Evolutionary conservation across 805 yeast genomes (phyloP), one percentile per base, ranked within the genome.

Genomic region (Scheffersomyces lignosus): DNA sequence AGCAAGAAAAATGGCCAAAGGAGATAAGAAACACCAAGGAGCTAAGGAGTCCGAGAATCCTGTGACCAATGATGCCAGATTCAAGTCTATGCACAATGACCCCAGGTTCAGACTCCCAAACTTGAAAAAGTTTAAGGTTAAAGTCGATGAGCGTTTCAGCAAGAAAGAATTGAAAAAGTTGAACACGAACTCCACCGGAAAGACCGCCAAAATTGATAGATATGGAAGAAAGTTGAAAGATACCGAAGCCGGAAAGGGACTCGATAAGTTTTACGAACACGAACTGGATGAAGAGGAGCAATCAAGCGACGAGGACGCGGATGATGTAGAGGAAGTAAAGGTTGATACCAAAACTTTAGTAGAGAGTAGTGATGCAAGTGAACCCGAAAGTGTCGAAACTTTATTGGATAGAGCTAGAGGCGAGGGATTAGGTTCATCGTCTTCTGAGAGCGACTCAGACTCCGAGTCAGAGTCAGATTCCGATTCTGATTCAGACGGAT

Each of bases 91-190:
- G 5, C 87, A 83, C 50, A 78, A 75, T 46, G 99, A 93, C 61
- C 98, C 98, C 3, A 73, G 96, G 45, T 93, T 91, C 66, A 82
- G 78, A 42, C 64, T 79, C 17, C 90, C 96, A 2, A 82, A 73
- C 52, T 74, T 73, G 57, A 81, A 79, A 49, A 80, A 82, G 38
- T 64, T 81, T 43, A 85, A 83, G 56, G 84, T 88, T 26, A 80
- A 85, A 48, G 72, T 93, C 16, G 99, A 93, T 62, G 83, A 80
- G 39, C 79, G 99, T 61, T 93, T 93, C 63, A 63, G 70, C 35
- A 83, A 81, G 49, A 78, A 79, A 31, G 85, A 80, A 38, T 62
- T 85, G 33, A 66, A 70, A 34, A 76, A 80, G 44, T 62, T 70
- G 44, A 67, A 59, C 42, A 60, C 56, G 20, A 62, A 69, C 6